Evolutionary conservation across 495 filamentous ascomycete species (phyloP).

Genomic region (Mytilinidion resinicola): DNA sequence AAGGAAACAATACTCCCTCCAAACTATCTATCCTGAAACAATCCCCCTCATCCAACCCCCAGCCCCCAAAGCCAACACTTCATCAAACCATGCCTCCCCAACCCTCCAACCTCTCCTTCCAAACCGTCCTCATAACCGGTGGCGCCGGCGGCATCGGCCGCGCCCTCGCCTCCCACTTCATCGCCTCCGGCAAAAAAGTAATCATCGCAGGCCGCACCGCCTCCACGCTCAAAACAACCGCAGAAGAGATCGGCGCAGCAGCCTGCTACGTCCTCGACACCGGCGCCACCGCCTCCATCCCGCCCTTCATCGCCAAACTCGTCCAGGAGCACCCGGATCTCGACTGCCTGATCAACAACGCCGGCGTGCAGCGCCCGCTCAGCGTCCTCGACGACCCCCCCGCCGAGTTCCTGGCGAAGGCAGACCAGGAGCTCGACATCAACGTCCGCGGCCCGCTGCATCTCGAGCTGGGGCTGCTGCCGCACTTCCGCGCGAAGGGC

Average conservation of each 20-base stretch:
- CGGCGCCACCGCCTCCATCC: slow-evolving; percentile 34
- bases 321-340: slow-evolving; percentile 41
- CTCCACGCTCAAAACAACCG: slow-evolving; percentile 36
- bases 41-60: no score
- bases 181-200: slow-evolving; percentile 40
- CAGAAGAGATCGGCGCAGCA: slow-evolving; percentile 36
- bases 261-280: slow-evolving; percentile 44
- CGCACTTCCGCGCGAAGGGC: slow-evolving; percentile 37
- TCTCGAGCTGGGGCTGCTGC: slow-evolving; percentile 37
- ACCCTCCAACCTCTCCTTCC: slow-evolving; percentile 6
- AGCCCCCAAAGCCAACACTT: no score
- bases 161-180: slow-evolving; percentile 40
- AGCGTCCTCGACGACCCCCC: slow-evolving; percentile 27
- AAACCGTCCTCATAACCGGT: slow-evolving; percentile 34
- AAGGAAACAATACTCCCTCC: no score
- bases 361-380: slow-evolving; percentile 32
- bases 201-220: slow-evolving; percentile 45
- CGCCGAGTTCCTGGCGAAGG: slow-evolving; percentile 33
- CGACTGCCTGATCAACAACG: slow-evolving; percentile 44
- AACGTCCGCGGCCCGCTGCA: slow-evolving; percentile 48
- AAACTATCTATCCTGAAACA: no score
- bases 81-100: background rate
- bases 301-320: slow-evolving; percentile 36
- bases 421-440: slow-evolving; percentile 45
- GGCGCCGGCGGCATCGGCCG: slow-evolving; percentile 45